Evolutionary conservation across 2,329 filamentous ascomycete genomes (phyloP), one percentile per base, ranked within the genome.

Genomic region (Bipolaris bicolor): DNA sequence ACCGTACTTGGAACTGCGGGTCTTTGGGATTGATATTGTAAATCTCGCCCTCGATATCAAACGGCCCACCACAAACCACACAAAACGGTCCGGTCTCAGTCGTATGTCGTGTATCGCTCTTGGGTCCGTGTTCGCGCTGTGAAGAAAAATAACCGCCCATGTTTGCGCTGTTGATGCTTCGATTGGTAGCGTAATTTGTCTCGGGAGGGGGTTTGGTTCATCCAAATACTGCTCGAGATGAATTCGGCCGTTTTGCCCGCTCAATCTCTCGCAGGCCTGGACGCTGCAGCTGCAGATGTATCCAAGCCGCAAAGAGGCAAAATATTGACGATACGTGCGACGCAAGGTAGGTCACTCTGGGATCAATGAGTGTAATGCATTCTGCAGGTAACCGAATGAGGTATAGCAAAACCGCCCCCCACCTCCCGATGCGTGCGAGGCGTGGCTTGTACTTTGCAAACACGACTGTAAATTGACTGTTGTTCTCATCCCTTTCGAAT

Each of bases 71-170:
- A 39, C 70, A 72, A 15, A 71, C 52, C 1, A 71, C 63, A 56
- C 71, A 72, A 45, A 65, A 71, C 10, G 60, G 59, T 6, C 61
- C 60, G 1, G 56, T 58, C 36, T 71, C 66, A 62, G 72, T 73
- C 2, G 60, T 53, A 18, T 57, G 58, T 16, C 44, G 52, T 10
- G 62, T 63, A 24, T 68, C 65, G n/a, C 55, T 60, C 33, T 60
- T 66, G 57, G 60, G 65, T 24, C 50, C 40, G 1, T 51, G 39
- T 18, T 57, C 29, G 11, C 26, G 26, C 33, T 53, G 49, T 9
- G 61, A 60, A 22, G 65, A 69, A 33, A 63, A 39, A 13, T 57
- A 20, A 29, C 51, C 59, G 49, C 64, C 63, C 64, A 66, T 68
- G 5, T 39, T 49, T 49, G 15, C 15, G 7, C n/a, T 26, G n/a